Evolutionary conservation across 2,329 filamentous ascomycete genomes (phyloP), one percentile per base, ranked within the genome.

Genomic region (Fusarium oligoseptatum): DNA sequence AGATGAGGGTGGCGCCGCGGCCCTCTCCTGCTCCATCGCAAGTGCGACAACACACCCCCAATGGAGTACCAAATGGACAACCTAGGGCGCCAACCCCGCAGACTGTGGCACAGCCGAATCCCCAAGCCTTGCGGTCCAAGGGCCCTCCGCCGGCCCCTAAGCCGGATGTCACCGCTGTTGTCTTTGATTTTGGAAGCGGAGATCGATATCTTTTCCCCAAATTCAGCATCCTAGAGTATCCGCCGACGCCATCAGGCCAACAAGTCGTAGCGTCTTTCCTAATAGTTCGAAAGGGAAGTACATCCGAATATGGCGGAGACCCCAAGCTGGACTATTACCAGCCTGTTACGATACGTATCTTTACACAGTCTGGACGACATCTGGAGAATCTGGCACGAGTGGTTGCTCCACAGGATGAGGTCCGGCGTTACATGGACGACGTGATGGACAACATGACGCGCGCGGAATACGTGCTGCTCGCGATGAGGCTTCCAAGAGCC

Each of bases 151-250:
- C 87, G 20, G 79, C 81, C 9, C 81, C 86, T 2, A 91, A 89
- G 75, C 88, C 88, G 29, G 92, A 92, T 66, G 88, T 92, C 50
- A 88, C 90, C 1, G 91, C 91, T n/a, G 85, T 93, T 15, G 89
- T 92, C 1, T 89, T 95, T 70, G 92, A 94, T 75, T 94, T 94
- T 80, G 91, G 91, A 37, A 90, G 86, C 3, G 93, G 93, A 55
- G 94, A 96, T 80, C 89, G 93, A 29, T 95, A 94, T 80, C 84
- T 94, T 57, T 95, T 97, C 73, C 94, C 94, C 3, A 93, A 92
- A 75, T 92, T 93, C 79, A 93, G 92, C 81, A 92, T 96, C 37
- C 81, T 96, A 60, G 93, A 97, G 80, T 92, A 90, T 78, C 84
- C 92, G 2, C 81, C 83, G 9, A 78, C 81, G 2, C 79, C 85